Evolutionary conservation across 2,329 filamentous ascomycete genomes (phyloP).

Genomic region (Grosmannia huntii): DNA sequence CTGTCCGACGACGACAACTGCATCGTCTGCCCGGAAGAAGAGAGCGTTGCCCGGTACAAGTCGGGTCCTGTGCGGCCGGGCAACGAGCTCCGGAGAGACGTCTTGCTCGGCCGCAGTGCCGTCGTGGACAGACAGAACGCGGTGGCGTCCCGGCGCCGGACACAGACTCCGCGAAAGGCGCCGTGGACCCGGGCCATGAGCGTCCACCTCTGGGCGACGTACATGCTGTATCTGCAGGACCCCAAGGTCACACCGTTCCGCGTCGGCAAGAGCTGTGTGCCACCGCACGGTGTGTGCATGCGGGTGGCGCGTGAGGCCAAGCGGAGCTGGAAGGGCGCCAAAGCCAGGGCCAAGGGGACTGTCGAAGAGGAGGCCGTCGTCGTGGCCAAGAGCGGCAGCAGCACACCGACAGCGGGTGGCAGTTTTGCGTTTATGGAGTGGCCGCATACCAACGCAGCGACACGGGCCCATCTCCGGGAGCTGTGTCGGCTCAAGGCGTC

Average conservation of each 20-base stretch:
- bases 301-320: slow-evolving; percentile 54
- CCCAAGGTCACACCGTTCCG: slow-evolving; percentile 55
- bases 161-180: slow-evolving; percentile 25
- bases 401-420: slow-evolving; percentile 34
- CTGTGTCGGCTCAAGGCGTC: slow-evolving; percentile 45
- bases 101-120: not conserved
- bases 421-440: slow-evolving; percentile 40
- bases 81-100: slow-evolving; percentile 5
- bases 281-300: slow-evolving; percentile 50
- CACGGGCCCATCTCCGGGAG: slow-evolving; percentile 47
- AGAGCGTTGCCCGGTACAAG: slow-evolving; percentile 20
- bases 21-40: slow-evolving; percentile 33
- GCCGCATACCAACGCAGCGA: slow-evolving; percentile 52
- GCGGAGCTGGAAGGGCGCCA: slow-evolving; percentile 53
- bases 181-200: slow-evolving; percentile 55
- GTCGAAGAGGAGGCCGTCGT: no score
- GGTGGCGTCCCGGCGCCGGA: slow-evolving; percentile 10
- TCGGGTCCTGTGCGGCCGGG: not conserved
- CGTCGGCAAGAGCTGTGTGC: slow-evolving; percentile 49
- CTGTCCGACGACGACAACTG: slow-evolving; percentile 43
- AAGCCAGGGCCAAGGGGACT: no score
- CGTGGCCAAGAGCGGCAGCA: slow-evolving; percentile 35
- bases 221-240: slow-evolving; percentile 51
- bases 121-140: not conserved
- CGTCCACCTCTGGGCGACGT: slow-evolving; percentile 53